phyloP scores from a whole-genome alignment of 1,139 yeast genomes.

The Tardiomyces blankii region DNA sequence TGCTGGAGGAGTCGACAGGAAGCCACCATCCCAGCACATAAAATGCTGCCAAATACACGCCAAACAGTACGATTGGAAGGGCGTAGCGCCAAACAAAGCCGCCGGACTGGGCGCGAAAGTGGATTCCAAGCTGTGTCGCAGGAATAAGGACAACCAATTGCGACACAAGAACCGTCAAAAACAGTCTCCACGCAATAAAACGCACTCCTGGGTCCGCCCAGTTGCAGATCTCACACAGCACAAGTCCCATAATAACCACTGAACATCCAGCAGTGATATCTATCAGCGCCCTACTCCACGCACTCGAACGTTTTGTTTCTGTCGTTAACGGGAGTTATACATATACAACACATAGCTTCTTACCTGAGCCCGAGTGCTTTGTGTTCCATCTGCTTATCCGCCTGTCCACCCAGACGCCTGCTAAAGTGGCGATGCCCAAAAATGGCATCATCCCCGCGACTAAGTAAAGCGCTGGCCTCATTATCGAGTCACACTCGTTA shows the following conservation, averaged over 20 bases:
- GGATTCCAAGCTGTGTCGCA: slow-evolving; percentile 18
- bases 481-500: too few relatives aligned
- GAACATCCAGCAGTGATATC: slow-evolving; percentile 3
- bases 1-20: slow-evolving; percentile 19
- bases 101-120: slow-evolving; percentile 2
- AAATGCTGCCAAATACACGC: slow-evolving; percentile 22
- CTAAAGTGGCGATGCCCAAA: background rate
- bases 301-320: background rate
- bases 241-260: slow-evolving; percentile 25
- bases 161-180: slow-evolving; percentile 21
- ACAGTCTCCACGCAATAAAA: slow-evolving; percentile 23
- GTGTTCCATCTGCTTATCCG: background rate
- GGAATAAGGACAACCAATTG: slow-evolving; percentile 27
- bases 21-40: slow-evolving; percentile 22
- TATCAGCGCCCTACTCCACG: background rate
- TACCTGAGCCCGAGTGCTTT: background rate
- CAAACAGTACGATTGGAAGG: slow-evolving; percentile 12
- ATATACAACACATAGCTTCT: too few relatives aligned
- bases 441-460: background rate
- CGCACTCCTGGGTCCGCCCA: slow-evolving; percentile 21
- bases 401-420: background rate
- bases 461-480: too few relatives aligned
- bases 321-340: too few relatives aligned
- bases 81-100: slow-evolving; percentile 2
- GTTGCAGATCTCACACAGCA: slow-evolving; percentile 30